These are phyloP conservation scores for Paspalum notatum DNA, from an alignment of 176 grass and related monocot species.

Conservation along the genomic window DNA sequence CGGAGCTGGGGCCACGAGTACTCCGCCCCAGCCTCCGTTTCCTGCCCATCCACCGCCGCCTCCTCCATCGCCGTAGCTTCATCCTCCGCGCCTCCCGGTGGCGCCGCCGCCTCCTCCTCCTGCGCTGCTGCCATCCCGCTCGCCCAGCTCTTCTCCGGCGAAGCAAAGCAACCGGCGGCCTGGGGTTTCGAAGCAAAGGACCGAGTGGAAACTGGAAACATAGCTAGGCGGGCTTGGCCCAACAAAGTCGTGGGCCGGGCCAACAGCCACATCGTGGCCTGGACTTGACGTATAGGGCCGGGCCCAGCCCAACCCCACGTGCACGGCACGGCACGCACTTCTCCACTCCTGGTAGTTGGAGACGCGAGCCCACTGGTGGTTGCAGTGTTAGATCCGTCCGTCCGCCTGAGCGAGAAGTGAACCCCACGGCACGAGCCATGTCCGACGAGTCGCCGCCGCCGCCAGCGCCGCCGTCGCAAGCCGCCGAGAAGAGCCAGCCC, in stretches of 20 bases:
- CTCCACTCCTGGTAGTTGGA: not conserved
- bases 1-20: conserved; percentile 61
- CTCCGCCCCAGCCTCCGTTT: not conserved
- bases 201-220: not conserved
- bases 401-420: conserved; percentile 15
- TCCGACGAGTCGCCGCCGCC: conserved; percentile 45
- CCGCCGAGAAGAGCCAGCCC: conserved; percentile 24
- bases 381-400: conserved; percentile 58
- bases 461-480: too few relatives aligned
- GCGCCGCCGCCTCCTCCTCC: conserved; percentile 30
- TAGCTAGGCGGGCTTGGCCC: not conserved
- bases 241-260: not conserved
- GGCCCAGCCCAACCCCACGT: conserved; percentile 9
- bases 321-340: conserved; percentile 15
- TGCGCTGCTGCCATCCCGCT: conserved; percentile 44
- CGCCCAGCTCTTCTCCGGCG: conserved; percentile 22
- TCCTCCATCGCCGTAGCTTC: not conserved
- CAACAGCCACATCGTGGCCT: not conserved
- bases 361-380: conserved; percentile 38
- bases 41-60: not conserved
- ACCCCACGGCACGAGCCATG: conserved; percentile 52
- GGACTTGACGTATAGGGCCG: not conserved
- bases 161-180: conserved; percentile 15
- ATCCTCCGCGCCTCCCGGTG: not conserved
- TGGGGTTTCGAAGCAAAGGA: conserved; percentile 41